Percentiles rank a stretch among this genome's conserved stretches.
phyloP scores from a whole-genome alignment of 2,329 filamentous ascomycete genomes.

The Fusarium succisae region DNA sequence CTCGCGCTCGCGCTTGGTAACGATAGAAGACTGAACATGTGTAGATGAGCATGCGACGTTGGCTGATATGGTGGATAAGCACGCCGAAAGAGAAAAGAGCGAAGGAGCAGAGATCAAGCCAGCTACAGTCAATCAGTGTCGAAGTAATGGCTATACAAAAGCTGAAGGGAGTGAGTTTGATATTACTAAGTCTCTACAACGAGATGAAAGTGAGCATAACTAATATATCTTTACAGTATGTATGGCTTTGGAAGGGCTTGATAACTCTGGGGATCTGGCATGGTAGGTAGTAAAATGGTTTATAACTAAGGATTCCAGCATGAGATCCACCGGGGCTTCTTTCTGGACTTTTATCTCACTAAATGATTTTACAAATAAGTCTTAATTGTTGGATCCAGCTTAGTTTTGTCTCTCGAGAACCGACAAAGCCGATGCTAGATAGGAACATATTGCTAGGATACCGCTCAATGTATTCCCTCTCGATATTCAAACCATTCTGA shows the following conservation, averaged over 20 bases:
- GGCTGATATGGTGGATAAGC: not conserved
- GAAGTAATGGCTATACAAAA: not conserved
- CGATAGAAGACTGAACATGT: not conserved
- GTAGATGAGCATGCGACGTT: not conserved
- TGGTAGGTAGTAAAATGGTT: not conserved
- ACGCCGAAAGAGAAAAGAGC: not conserved
- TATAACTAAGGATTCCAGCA: no score
- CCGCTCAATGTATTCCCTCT: rapidly evolving
- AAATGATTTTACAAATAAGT: no score
- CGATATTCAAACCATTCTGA: rapidly evolving
- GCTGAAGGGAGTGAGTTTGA: not conserved
- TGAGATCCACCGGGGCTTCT: no score
- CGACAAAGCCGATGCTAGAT: rapidly evolving
- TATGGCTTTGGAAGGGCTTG: not conserved
- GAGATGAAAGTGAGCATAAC: rapidly evolving
- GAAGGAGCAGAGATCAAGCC: not conserved
- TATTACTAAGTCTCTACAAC: rapidly evolving
- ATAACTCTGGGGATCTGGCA: not conserved
- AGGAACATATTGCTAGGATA: no score
- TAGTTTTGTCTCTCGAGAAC: rapidly evolving
- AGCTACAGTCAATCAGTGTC: not conserved
- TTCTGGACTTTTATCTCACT: no score
- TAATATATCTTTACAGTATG: not conserved
- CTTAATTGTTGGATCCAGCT: no score
- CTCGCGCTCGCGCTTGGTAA: rapidly evolving